phyloP scores from a whole-genome alignment of 2,329 filamentous ascomycete genomes.

The Pyrenophora graminea region DNA sequence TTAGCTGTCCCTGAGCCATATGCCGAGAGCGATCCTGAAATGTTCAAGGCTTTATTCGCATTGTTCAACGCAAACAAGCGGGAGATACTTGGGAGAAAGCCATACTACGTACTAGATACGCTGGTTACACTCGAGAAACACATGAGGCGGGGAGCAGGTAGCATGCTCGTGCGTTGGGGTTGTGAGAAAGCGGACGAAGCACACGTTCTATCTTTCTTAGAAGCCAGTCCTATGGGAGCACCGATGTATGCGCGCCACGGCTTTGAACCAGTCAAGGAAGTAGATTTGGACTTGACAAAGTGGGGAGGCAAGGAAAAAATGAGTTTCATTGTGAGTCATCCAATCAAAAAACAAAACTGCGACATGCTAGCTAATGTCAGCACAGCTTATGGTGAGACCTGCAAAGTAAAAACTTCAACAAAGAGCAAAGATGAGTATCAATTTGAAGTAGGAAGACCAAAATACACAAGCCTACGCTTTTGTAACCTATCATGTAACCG shows the following conservation, averaged over 20 bases:
- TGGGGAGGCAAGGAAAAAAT: conserved; percentile 35
- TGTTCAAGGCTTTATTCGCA: conserved; percentile 26
- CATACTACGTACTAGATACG: conserved; percentile 38
- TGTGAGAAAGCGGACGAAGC: conserved; percentile 37
- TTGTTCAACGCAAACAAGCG: conserved; percentile 32
- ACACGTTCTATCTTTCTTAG: conserved; percentile 39
- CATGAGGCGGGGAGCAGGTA: conserved; percentile 39
- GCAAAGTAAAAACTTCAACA: not conserved
- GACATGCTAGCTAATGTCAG: not conserved
- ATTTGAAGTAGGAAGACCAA: too few relatives aligned
- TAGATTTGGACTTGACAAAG: conserved; percentile 37
- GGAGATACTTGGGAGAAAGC: conserved; percentile 25
- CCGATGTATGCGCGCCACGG: conserved; percentile 42
- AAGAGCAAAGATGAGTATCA: too few relatives aligned
- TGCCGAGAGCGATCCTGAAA: conserved; percentile 31
- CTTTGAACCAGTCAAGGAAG: conserved; percentile 31
- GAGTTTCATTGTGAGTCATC: conserved; percentile 36
- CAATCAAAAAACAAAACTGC: not conserved
- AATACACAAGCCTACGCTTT: too few relatives aligned
- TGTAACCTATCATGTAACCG: too few relatives aligned
- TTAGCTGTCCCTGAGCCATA: conserved; percentile 31
- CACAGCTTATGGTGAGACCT: conserved; percentile 7
- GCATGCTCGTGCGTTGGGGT: conserved; percentile 40
- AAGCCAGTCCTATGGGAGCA: conserved; percentile 40
- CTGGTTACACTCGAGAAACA: conserved; percentile 39